Percentiles rank a stretch among this genome's conserved stretches.
Conservation (phyloP, 371 early-diverging fungal species). For the Mortierella sp. region DNA sequence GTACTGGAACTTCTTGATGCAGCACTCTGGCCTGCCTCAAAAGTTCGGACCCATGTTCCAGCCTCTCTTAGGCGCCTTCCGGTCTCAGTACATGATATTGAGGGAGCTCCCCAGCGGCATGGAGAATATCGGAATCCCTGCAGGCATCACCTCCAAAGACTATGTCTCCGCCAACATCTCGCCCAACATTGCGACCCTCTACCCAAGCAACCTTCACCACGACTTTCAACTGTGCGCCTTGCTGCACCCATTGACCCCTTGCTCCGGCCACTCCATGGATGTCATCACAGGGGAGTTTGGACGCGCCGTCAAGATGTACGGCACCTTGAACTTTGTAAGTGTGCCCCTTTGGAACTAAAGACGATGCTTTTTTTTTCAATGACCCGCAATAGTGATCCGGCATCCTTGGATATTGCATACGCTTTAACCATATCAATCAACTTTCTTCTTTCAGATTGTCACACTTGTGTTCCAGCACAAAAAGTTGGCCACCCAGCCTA, state of each 20-base stretch:
- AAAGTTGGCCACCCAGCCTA: conserved; percentile 51
- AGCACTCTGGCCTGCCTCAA: conserved; percentile 70
- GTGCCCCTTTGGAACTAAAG: too few species aligned
- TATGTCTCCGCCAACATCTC: conserved; percentile 64
- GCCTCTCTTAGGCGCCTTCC: conserved; percentile 54
- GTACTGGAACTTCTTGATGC: conserved; percentile 73
- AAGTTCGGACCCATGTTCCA: conserved; percentile 65
- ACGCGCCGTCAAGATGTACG: conserved; percentile 73
- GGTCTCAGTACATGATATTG: too few species aligned
- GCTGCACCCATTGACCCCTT: conserved; percentile 75
- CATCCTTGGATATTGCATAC: background rate
- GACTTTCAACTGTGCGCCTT: conserved; percentile 76
- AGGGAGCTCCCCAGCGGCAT: conserved; percentile 50
- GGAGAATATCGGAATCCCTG: conserved; percentile 59
- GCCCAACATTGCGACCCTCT: conserved; percentile 65
- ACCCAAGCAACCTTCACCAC: conserved; percentile 66
- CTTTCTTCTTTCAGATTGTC: conserved; percentile 24
- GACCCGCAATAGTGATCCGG: too few species aligned
- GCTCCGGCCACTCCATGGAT: conserved; percentile 63
- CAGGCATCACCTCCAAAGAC: conserved; percentile 58
- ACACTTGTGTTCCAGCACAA: conserved; percentile 55
- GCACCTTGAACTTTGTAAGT: conserved; percentile 76
- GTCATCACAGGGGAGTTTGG: conserved; percentile 61
- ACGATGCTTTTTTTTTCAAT: too few species aligned
- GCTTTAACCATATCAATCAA: background rate